Percentiles rank a stretch among this genome's conserved stretches.
phyloP scores from a whole-genome alignment of 1,284 basidiomycete species.

The Pseudozyma sp. region DNA sequence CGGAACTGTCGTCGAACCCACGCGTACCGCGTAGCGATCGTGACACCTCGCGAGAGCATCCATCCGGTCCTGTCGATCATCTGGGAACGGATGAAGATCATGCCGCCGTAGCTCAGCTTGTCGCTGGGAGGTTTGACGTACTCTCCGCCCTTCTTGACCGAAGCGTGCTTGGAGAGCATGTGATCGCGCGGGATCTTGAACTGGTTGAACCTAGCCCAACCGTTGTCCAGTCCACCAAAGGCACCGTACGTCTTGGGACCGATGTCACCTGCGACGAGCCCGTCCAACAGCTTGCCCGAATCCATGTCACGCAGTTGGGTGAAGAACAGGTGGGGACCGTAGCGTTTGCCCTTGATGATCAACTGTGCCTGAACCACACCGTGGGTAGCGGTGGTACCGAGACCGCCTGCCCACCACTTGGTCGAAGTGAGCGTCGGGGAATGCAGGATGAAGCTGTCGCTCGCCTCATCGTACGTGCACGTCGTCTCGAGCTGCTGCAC shows the following conservation, averaged over 20 bases:
- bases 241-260: slow-evolving; percentile 75
- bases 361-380: slow-evolving; percentile 82
- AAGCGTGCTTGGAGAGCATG: slow-evolving; percentile 82
- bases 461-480: slow-evolving; percentile 78
- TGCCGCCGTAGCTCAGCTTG: slow-evolving; percentile 81
- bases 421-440: slow-evolving; percentile 80
- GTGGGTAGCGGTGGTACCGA: slow-evolving; percentile 81
- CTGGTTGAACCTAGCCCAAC: slow-evolving; percentile 76
- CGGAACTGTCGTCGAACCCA: slow-evolving; percentile 77
- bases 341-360: slow-evolving; percentile 76
- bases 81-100: slow-evolving; percentile 70
- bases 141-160: slow-evolving; percentile 76
- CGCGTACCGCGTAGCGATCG: slow-evolving; percentile 80
- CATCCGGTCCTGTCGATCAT: slow-evolving; percentile 76
- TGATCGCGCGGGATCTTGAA: slow-evolving; percentile 79
- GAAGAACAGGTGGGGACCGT: slow-evolving; percentile 83
- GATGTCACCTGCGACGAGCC: slow-evolving; percentile 79
- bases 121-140: slow-evolving; percentile 79
- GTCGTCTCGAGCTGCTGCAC: slow-evolving; percentile 77
- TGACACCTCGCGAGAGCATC: slow-evolving; percentile 76
- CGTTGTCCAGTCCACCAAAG: slow-evolving; percentile 76
- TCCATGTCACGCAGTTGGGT: slow-evolving; percentile 71
- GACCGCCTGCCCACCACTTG: slow-evolving; percentile 82
- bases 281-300: slow-evolving; percentile 75
- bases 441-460: slow-evolving; percentile 79